Base-by-base conservation (phyloP, 2,329 filamentous ascomycete species). In the Piedraia hortae region DNA sequence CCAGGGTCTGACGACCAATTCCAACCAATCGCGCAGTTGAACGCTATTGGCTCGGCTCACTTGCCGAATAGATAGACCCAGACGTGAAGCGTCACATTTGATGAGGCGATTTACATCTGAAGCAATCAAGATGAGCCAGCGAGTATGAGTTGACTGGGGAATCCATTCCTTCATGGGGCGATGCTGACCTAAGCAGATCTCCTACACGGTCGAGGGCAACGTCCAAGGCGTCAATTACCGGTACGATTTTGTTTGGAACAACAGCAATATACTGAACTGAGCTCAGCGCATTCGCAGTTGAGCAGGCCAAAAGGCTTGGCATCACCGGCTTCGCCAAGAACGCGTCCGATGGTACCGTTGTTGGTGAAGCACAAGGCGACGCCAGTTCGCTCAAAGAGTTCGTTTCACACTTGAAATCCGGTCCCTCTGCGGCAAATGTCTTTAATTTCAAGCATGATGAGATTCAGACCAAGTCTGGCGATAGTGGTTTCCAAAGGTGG, bases 361-460 rank as follows among this genome's bases (percentile, higher is more conserved):
- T 75, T 38, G 82, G 82, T 12, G 80, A 91, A 47, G 78, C 69
- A 4, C 82, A 93, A 42, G 80, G 77, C 14, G 53, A 59, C 2
- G 54, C 65, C 1, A 56, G 62, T 1, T 46, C 56, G 2, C 42
- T 93, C 12, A 46, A 63, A 23, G 59, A 63, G 24, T 70, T 91
- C 31, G 48, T 89, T 16, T 62, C 69, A 33, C 65, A 75, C 29
- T 50, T 91, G 20, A 59, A 77, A 36, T 57, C 62, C 23, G 82
- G 82, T 0, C 80, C 80, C 0, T 50, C 54, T 1, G 54, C 62
- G 24, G 67, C 80, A 2, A 59, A 59, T 12, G 82, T 93, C 0
- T 62, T 64, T 16, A 66, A 68, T 34, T 48, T 90, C 5, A 68
- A 80, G 30, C 62, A 65, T 30, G 59, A 65, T 28, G 59, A 69